Evolutionary conservation across 192 early-diverging fungal species (phyloP), one percentile per base, ranked within the genome.

Genomic region (Backusella liffmaniae): DNA sequence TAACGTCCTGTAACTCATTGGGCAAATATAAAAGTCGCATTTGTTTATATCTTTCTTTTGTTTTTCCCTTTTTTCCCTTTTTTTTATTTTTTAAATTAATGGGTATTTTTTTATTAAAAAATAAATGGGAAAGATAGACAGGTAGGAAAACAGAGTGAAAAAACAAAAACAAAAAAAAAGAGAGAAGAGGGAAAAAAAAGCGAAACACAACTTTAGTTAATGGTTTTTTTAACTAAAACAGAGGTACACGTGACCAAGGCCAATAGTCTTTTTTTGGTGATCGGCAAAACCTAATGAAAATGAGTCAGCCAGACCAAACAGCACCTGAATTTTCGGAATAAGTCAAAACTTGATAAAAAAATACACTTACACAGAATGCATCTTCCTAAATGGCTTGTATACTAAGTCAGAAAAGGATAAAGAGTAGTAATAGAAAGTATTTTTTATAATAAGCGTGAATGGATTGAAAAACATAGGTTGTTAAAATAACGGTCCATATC

Each of bases 1-100:
- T 26, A 37, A 39, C 23, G 18, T 69, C 35, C 23, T 39, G 21
- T 36, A 69, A 12, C 21, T 69, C 67, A 37, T 69, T 69, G 34
- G 67, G 67, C 36, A 69, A 69, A 69, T 69, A 41, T 69, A 69
- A 41, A 35, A 69, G 37, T 21, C 37, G 34, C 67, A 69, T 69
- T 37, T 62, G 56, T n/a, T 49, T 69, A 37, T 41, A 68, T 39
- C n/a, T 68, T 2, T 67, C 5, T 34, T 68, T 6, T 37, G n/a
- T 68, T 23, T 41, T 37, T 39, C 56, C 32, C 32, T 32, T 26
- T 62, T 62, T 62, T 62, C 15, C 0, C 2, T 56, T 56, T 21
- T 2, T 62, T 29, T 13, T 12, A 23, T 53, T 51, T 53, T 53
- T n/a, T 53, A 8, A 5, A 7, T 53, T 53, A n/a, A 51, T 53